phyloP scores from a whole-genome alignment of 192 early-diverging fungal genomes.

The Kickxella alabastrina region DNA sequence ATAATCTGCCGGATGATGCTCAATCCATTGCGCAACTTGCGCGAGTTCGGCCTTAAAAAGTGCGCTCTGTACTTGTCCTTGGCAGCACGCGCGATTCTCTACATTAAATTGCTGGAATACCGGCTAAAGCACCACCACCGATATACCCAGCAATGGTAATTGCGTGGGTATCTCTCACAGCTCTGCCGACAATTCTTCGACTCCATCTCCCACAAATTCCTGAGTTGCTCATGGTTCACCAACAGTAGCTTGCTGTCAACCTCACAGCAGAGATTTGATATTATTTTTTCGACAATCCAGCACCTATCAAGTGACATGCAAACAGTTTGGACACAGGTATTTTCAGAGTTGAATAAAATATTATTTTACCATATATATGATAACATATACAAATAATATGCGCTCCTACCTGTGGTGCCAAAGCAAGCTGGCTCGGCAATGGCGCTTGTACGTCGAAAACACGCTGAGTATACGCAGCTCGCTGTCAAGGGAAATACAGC shows the following conservation, averaged over 20 bases:
- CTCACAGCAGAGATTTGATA: background rate
- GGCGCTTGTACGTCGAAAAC: slow-evolving; percentile 32
- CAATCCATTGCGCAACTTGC: slow-evolving; percentile 13
- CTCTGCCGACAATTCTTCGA: slow-evolving; percentile 5
- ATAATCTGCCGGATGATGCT: slow-evolving; percentile 36
- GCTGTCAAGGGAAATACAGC: background rate
- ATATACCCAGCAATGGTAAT: slow-evolving; percentile 51
- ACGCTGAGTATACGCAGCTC: slow-evolving; percentile 17
- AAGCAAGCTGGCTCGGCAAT: slow-evolving; percentile 30
- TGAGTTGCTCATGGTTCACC: background rate
- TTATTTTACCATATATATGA: too few species aligned
- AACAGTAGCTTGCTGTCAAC: too few species aligned
- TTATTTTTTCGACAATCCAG: slow-evolving; percentile 15
- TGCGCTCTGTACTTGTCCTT: too few species aligned
- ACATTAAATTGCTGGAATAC: too few species aligned
- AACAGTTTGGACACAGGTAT: too few species aligned
- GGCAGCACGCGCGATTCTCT: too few species aligned
- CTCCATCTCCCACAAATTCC: slow-evolving; percentile 14
- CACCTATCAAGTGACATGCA: slow-evolving; percentile 19
- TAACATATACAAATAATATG: too few species aligned
- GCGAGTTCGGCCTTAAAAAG: background rate
- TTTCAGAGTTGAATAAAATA: too few species aligned
- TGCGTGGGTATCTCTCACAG: slow-evolving; percentile 35
- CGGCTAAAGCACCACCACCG: slow-evolving; percentile 33
- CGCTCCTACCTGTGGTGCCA: slow-evolving; percentile 49